Evolutionary conservation across 139 green algal species (phyloP).

Genomic region (Chlamydomonas sp.): DNA sequence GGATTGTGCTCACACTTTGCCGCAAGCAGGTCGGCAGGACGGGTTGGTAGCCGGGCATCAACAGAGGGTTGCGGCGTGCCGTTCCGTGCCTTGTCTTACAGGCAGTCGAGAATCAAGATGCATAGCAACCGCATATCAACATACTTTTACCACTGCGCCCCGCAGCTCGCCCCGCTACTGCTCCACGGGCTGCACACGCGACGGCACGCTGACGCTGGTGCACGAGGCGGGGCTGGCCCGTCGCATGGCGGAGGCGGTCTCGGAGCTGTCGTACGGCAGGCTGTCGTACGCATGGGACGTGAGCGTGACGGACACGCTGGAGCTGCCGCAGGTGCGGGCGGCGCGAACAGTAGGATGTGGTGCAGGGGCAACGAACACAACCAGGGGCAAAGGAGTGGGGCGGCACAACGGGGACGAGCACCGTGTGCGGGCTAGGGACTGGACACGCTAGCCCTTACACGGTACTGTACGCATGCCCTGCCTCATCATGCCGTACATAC

Average conservation of each 20-base stretch:
- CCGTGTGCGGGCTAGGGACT: background rate
- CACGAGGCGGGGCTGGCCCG: slow-evolving; percentile 41
- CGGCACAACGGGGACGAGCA: background rate
- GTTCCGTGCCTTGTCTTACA: too few relatives aligned
- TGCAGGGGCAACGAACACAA: too few relatives aligned
- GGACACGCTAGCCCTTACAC: background rate
- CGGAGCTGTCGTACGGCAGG: slow-evolving; percentile 59
- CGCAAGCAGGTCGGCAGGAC: too few relatives aligned
- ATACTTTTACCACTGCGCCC: too few relatives aligned
- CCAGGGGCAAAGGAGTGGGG: too few relatives aligned
- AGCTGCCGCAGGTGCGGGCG: slow-evolving; percentile 26
- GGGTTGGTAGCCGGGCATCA: too few relatives aligned
- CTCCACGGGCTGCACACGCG: slow-evolving; percentile 62
- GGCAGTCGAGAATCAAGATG: too few relatives aligned
- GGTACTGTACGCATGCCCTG: background rate
- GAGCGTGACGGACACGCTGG: slow-evolving; percentile 40
- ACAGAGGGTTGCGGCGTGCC: too few relatives aligned
- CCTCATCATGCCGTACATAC: background rate
- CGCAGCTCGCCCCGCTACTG: slow-evolving; percentile 41
- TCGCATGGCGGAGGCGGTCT: slow-evolving; percentile 56
- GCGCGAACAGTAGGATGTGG: background rate
- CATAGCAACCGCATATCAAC: too few relatives aligned
- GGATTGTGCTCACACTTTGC: too few relatives aligned
- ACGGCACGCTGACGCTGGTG: slow-evolving; percentile 44
- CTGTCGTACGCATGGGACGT: slow-evolving; percentile 55